These are phyloP conservation scores for Arthromyces matolae DNA, from an alignment of 768 basidiomycete species.

Conservation along the genomic window DNA sequence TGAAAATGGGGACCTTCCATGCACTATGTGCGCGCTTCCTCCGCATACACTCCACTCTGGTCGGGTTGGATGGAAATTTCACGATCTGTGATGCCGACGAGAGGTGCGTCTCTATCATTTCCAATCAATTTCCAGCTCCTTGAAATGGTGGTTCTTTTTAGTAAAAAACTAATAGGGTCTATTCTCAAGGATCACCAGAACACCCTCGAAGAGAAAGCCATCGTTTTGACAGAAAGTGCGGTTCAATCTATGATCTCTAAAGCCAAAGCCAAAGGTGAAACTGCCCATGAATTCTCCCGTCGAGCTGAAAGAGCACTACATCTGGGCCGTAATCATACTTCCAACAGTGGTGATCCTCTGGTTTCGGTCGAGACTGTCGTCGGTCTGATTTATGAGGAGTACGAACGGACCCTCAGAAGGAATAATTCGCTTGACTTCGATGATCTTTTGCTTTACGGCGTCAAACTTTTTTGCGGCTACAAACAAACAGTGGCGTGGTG, in stretches of 20 bases:
- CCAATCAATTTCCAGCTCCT: neutral
- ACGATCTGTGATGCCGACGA: conserved; percentile 81
- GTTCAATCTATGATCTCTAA: conserved; percentile 67
- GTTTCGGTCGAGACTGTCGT: conserved; percentile 38
- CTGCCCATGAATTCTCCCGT: conserved; percentile 37
- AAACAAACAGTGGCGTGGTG: conserved; percentile 54
- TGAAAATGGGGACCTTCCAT: conserved; percentile 79
- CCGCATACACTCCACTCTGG: conserved; percentile 54
- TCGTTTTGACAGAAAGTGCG: conserved; percentile 51
- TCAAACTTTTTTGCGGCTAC: conserved; percentile 55
- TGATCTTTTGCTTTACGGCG: conserved; percentile 72
- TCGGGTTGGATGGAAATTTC: conserved; percentile 69
- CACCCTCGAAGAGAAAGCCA: conserved; percentile 39
- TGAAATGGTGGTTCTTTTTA: conserved; percentile 22
- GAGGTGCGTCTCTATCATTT: conserved; percentile 52
- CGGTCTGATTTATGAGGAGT: conserved; percentile 57
- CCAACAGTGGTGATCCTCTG: neutral
- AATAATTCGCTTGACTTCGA: conserved; percentile 86
- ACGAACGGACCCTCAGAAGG: conserved; percentile 55
- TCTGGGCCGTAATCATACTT: no score
- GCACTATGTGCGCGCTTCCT: conserved; percentile 71
- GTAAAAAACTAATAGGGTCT: conserved; percentile 63
- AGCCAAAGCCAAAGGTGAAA: conserved; percentile 65
- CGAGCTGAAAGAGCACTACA: conserved; percentile 12
- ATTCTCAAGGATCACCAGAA: conserved; percentile 57